Evolutionary conservation across 1,139 yeast genomes (phyloP), one percentile per base, ranked within the genome.

Genomic region (Nakaseomyces sp.): DNA sequence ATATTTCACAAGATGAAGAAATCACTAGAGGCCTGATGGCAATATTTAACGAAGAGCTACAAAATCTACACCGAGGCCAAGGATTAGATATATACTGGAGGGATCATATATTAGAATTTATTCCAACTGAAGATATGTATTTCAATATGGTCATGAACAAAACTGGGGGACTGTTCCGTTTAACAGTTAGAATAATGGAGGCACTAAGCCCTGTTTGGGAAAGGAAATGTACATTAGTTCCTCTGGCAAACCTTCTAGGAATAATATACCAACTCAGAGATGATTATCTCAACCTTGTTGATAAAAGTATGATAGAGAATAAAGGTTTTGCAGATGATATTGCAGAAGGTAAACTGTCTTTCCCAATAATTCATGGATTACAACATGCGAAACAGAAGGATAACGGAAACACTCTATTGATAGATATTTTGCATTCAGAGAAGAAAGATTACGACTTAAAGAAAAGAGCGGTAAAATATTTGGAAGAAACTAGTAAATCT

Each of bases 21-120:
- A 25, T 54, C 7, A 38, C 54, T 29, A 43, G 46, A 24, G 53
- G 60, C 31, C 56, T 71, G 39, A 61, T 69, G 38, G 52, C 59
- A 19, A 69, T 77, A 1, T 71, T 79, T 48, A 69, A 75, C 46
- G 83, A 81, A 45, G 96, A 88, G 55, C 71, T 88, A 77, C 63
- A 84, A 43, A 79, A 82, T 53, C 66, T 89, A 47, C 96, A 88
- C 60, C 71, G 83, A 41, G 96, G 96, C 2, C 97, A 88, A 66
- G 95, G 95, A 0, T 66, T 82, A 47, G 97, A 88, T 54, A 72
- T 88, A 18, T 81, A 79, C 61, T 88, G 96, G 96, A 69, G 96
- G 50, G 96, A 88, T 50, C 66, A 70, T 16, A 55, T 73, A 22
- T 50, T 49, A 9, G 45, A 43, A 13, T 63, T 64, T 1, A 71